Evolutionary conservation across 768 basidiomycete species (phyloP), one percentile per base, ranked within the genome.

Genomic region (Lentinus tigrinus): DNA sequence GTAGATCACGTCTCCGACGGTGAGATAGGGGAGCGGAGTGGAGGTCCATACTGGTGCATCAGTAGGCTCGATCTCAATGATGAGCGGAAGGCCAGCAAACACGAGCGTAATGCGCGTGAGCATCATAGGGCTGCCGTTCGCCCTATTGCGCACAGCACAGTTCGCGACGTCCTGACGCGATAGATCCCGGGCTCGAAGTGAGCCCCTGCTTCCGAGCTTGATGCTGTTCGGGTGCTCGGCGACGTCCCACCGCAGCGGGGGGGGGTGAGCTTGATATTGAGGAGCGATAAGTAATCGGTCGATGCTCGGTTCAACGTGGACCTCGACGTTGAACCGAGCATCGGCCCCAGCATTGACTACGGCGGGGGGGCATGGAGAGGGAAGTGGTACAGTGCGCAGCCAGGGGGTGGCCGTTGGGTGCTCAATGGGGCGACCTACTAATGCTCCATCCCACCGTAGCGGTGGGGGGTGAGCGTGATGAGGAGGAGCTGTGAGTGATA

Each of bases 1-100:
- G 19, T 74, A 64, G 21, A 85, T 67, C 13, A 85, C 77, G 65
- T 85, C 85, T 8, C 69, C 70, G 58, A 85, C 77, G 13, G 76
- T 74, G 23, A 78, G 65, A 55, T 49, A 72, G 14, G 61, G 66
- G 10, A 59, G 50, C 11, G 67, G 62, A 21, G 10, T 19, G 21
- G n/a, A 10, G 7, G 61, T 40, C 16, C 69, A 69, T 3, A 65
- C 44, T 9, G 60, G 27, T 19, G 47, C 42, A 28, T 1, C 66
- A 66, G 13, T 63, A 52, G 60, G 66, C 42, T 49, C 37, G 52
- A 82, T 43, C 31, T 57, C 54, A 24, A 61, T 24, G 37, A 43
- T 40, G 14, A 56, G 54, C 16, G 60, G 60, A 14, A 44, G 37
- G 11, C 34, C 50, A 17, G 55, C 55, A 23, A 61, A 37, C 10